A percentile compares a stretch with the other conserved stretches of the same genome.
Evolutionary conservation across 108 stramenopile genomes (phyloP).

Genomic region (Cyclostephanos tholiformis): DNA sequence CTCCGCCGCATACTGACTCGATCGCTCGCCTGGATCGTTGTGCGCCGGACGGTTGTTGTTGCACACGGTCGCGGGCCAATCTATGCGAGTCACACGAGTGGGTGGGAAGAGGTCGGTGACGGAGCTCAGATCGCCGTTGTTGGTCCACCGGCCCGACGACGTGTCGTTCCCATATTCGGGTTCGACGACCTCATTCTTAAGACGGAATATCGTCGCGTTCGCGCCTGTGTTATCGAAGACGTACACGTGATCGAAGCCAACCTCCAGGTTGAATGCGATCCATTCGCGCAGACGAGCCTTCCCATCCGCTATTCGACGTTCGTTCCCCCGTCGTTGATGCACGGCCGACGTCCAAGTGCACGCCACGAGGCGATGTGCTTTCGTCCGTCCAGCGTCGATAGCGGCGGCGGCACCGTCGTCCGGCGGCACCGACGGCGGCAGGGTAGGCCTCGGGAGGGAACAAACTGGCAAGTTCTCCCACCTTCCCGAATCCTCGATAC

Average conservation of each 20-base stretch:
- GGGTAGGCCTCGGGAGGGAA: not conserved
- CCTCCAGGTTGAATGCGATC: conserved; percentile 43
- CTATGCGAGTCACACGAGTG: conserved; percentile 49
- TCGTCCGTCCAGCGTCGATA: conserved; percentile 2
- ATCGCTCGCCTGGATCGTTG: conserved; percentile 54
- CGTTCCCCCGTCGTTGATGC: conserved; percentile 67
- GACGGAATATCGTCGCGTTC: conserved; percentile 52
- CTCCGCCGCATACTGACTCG: conserved; percentile 55
- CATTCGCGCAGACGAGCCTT: conserved; percentile 51
- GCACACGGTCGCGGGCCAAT: conserved; percentile 57
- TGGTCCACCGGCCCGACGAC: not conserved
- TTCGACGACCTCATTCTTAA: conserved; percentile 45
- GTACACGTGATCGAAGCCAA: conserved; percentile 53
- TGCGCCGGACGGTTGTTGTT: conserved; percentile 58
- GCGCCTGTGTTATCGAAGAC: conserved; percentile 54
- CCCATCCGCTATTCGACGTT: conserved; percentile 44
- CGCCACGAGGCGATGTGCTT: conserved; percentile 57
- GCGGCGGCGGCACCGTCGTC: conserved; percentile 1
- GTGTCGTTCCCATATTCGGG: conserved; percentile 15
- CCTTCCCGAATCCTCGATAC: conserved; percentile 39
- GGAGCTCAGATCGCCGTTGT: conserved; percentile 42
- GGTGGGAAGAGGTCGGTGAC: conserved; percentile 66
- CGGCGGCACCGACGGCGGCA: not conserved
- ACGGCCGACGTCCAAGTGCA: conserved; percentile 76
- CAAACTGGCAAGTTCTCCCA: conserved; percentile 62